Conservation (phyloP, 768 basidiomycete species). For the Suillus tomentosus region DNA sequence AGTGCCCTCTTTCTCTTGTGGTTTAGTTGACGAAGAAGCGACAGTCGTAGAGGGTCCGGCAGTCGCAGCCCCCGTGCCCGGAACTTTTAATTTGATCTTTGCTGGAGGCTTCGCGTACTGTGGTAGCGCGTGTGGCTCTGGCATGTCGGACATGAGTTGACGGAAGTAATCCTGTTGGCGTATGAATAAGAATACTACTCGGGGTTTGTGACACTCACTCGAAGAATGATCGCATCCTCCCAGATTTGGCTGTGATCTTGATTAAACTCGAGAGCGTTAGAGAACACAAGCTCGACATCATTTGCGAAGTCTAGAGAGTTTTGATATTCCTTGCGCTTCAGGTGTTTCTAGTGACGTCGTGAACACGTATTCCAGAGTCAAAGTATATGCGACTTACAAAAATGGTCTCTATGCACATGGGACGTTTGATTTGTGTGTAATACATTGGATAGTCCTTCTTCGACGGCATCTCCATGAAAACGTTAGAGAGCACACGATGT, state of each 20-base stretch:
- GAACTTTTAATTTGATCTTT: conserved; percentile 76
- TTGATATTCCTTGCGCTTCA: conserved; percentile 79
- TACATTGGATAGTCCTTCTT: conserved; percentile 80
- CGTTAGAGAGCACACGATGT: conserved; percentile 64
- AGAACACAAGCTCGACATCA: conserved; percentile 89
- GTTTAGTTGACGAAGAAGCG: conserved; percentile 15
- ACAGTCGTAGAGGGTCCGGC: conserved; percentile 9
- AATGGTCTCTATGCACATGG: conserved; percentile 77
- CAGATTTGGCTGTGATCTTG: conserved; percentile 82
- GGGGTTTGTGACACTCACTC: conserved; percentile 44
- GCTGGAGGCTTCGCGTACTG: conserved; percentile 58
- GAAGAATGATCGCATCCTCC: conserved; percentile 71
- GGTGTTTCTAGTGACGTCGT: conserved; percentile 57
- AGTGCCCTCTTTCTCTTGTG: conserved; percentile 15
- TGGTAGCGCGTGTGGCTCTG: conserved; percentile 61
- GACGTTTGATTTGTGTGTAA: conserved; percentile 77
- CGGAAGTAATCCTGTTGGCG: conserved; percentile 66
- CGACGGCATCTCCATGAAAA: conserved; percentile 85
- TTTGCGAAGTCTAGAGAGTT: conserved; percentile 71
- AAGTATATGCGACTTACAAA: conserved; percentile 51
- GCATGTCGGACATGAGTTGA: conserved; percentile 76
- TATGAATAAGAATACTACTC: conserved; percentile 15
- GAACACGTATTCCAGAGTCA: background rate
- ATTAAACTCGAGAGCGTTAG: conserved; percentile 88
- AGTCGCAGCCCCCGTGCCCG: conserved; percentile 35